Evolutionary conservation across 2,329 filamentous ascomycete genomes (phyloP), one percentile per base, ranked within the genome.

Genomic region (Penicillium sp.): DNA sequence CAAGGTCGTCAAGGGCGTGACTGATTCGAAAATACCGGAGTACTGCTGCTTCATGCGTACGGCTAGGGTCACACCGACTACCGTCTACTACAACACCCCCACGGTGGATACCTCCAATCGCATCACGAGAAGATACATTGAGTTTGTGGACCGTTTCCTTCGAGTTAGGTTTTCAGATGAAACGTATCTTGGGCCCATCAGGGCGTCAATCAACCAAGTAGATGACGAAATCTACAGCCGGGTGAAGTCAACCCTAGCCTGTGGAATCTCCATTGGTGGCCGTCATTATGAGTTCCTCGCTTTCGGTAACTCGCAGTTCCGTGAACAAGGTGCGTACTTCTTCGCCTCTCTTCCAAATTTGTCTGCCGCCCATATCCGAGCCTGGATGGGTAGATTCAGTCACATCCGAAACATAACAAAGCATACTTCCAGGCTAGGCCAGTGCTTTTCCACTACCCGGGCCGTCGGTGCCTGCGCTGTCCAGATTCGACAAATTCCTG

Each of bases 391-490:
- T 0, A 76, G 87, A 13, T 95, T 99, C 63, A 79, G 78, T 13
- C 82, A 90, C 56, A 96, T 96, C 69, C 83, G 80, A 49, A 82
- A 88, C 24, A 82, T 95, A n/a, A 92, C 92, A 27, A 96, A 95
- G 64, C 89, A 92, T 67, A 89, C 90, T 43, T 90, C 94, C 25
- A 83, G 94, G 25, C 77, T 97, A 16, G 94, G 94, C 0, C 94
- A 97, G 71, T 96, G 92, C 67, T 96, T 99, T 67, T 96, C 94
- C 0, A 96, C 92, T 0, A 99, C 94, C 0, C 78, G 89, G 53
- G 85, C 88, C 10, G 85, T 95, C 38, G 79, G 77, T 25, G 80
- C 84, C 14, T 82, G 85, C 20, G 80, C 79, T 0, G 81, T 87
- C 6, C 76, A 79, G 1, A 69, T 82, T 24, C 76, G 81, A 11